Evolutionary conservation across 345 rosid genomes (phyloP), one percentile per base, ranked within the genome.

Genomic region (Physaria fendleri): DNA sequence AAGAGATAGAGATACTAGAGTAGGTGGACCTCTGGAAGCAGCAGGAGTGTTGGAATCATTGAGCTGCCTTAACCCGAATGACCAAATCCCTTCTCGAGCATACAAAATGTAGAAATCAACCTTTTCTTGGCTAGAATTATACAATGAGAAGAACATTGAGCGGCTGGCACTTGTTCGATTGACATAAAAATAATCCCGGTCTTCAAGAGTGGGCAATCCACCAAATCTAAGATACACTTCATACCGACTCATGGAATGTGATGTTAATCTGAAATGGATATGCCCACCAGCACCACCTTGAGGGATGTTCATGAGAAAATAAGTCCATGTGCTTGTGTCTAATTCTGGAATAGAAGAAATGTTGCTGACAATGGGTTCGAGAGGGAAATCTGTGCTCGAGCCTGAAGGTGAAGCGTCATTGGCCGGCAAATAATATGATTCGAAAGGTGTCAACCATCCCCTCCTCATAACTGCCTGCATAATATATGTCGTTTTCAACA

Each of bases 231-330:
- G 79, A 74, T 93, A 93, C 56, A 86, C 69, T 74, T 89, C 95
- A 62, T 79, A 79, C 37, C 76, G 74, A 53, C 80, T 78, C 59
- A 64, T 71, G 33, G 75, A 40, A 50, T 76, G 82, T 22, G 97
- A 82, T 12, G 69, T 71, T 44, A 89, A 69, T 13, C 74, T 84
- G 48, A 85, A 70, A 40, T 89, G 99, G 46, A 93, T 77, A 59
- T 85, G 88, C 68, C 91, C 93, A 72, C 99, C 97, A 69, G 91
- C 89, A 55, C 94, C 95, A 54, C 97, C 97, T 6, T 18, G 78
- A 65, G 97, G 99, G 48, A 93, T 49, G 70, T 85, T 78, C 74
- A 85, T 51, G 34, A 80, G 57, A 76, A 89, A 86, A 67, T 86
- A 89, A 39, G 94, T 89, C 99, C 94, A 86, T 38, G 70, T 61